Evolutionary conservation across 1,139 yeast species (phyloP), one percentile per base, ranked within the genome.

Genomic region (Williopsis jadinii): DNA sequence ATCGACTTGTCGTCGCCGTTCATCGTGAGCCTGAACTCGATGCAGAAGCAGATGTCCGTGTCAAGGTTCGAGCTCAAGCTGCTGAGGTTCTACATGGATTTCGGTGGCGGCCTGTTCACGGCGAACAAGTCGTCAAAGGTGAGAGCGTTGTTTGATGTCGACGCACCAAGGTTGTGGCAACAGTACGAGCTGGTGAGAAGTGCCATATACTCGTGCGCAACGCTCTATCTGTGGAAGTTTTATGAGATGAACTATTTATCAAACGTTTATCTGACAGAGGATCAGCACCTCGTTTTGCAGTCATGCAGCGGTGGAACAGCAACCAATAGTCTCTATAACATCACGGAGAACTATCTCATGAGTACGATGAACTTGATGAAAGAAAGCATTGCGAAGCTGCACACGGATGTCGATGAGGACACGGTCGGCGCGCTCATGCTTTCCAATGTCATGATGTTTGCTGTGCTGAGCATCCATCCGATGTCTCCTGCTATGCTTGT

Each of bases 21-120:
- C 19, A 27, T 40, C 28, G 30, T 19, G 37, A 29, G 28, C 11
- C 35, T 51, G 24, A 52, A 51, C 42, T 51, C 56, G 3, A 41
- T 43, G 41, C 44, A 38, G 10, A 8, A 30, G 3, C 49, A 47
- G 28, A 39, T 52, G 39, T 13, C 35, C 12, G 34, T 52, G 9
- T 29, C 45, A n/a, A 34, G 41, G 9, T 45, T 50, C 31, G 54
- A 51, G 34, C 47, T 46, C 11, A 40, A 43, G 14, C 36, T 53
- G 19, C 33, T 51, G 12, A 49, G 44, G 36, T 42, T 46, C 32
- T 53, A 49, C 35, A 11, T 44, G 11, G 50, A 47, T 19, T 51
- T 50, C 38, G 54, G 55, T 12, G 51, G 52, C 9, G 33, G 32
- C 2, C 46, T 49, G 38, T 50, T 54, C 37, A 40, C 54, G 0